Base-by-base conservation (phyloP, 2,329 filamentous ascomycete species). In the Fusarium decemcellulare region DNA sequence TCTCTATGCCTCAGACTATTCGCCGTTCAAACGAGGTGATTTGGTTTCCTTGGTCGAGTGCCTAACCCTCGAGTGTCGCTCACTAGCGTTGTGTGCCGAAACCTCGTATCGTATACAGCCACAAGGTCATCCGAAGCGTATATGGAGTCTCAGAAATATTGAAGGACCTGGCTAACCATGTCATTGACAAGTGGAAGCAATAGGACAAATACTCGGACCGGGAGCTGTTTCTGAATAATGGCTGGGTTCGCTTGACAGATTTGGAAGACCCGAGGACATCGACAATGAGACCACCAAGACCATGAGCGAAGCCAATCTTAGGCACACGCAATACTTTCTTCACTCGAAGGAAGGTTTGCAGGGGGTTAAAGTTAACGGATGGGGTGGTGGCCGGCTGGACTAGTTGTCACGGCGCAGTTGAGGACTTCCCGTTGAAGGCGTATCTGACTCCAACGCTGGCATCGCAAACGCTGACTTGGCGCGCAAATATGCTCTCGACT, bases 361-460 rank as follows among this genome's bases (percentile, higher is more conserved):
- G 18, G 18, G 40, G 39, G 42, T 42, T 18, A 42, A 56, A 5
- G 29, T 8, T 2, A 18, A 51, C 34, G 48, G 48, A 39, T 51
- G 48, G 48, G 48, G 48, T 15, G 48, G 48, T 37, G 34, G 32
- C 9, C 48, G 48, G 27, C 48, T 51, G 2, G 48, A 39, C n/a
- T 18, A 54, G 37, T 54, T 54, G 7, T 27, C 15, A 29, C 40
- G 54, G 27, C 54, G 54, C 8, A 40, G 42, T 8, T 18, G 32
- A 10, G 42, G 53, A 8, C 37, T 54, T 8, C 15, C 37, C 8
- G 37, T 54, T 18, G 51, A 54, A 12, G 51, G 51, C 2, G 51
- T 54, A n/a, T 48, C 40, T 57, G 54, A 48, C 42, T 48, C 32
- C 29, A 57, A 57, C 18, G 42, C 54, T 32, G 43, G 54, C 8